Base-by-base conservation (phyloP, 2,329 filamentous ascomycete species). In the Clarireedia paspali region DNA sequence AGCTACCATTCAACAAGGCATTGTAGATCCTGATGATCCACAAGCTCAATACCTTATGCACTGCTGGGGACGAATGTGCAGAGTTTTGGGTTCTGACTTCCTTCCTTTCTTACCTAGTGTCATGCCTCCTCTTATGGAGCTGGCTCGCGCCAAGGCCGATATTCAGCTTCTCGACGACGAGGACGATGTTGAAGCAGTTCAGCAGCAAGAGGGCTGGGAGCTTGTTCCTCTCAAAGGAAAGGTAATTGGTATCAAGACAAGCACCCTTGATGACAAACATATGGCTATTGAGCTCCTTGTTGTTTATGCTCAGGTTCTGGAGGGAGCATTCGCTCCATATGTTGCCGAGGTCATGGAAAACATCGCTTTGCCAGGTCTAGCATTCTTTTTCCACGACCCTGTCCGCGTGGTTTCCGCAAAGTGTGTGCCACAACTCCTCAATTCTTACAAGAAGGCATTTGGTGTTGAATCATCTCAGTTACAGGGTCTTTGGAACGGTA, bases 301-400 rank as follows among this genome's bases (percentile, higher is more conserved):
- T 47, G 92, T 99, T 60, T 99, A 99, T 68, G 92, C 94, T 1
- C 91, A 96, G 70, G 91, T 96, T 26, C 80, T 99, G n/a, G 90
- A 96, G 70, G 90, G 81, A 23, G 83, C 88, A 30, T 99, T 99
- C 69, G 91, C 94, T 53, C 89, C 89, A 1, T 97, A 95, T 63
- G 92, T 96, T 52, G 79, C 85, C 46, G 87, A 95, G 58, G 95
- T 96, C 57, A 94, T 97, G 88, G 90, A 96, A 71, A 94, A 94
- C 74, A 95, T 99, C 68, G 92, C 91, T 2, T 77, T 99, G 23
- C 92, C 94, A 6, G 91, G 94, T 20, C 80, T 99, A 48, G 89
- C 91, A 3, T 99, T 99, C 79, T 99, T 97, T 79, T 99, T 99
- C 83, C 94, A 99, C 72, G 94, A 99, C 69, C 92, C 94, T 0